Evolutionary conservation across 2,329 filamentous ascomycete species (phyloP).

Genomic region (Paraphoma chrysanthemicola): DNA sequence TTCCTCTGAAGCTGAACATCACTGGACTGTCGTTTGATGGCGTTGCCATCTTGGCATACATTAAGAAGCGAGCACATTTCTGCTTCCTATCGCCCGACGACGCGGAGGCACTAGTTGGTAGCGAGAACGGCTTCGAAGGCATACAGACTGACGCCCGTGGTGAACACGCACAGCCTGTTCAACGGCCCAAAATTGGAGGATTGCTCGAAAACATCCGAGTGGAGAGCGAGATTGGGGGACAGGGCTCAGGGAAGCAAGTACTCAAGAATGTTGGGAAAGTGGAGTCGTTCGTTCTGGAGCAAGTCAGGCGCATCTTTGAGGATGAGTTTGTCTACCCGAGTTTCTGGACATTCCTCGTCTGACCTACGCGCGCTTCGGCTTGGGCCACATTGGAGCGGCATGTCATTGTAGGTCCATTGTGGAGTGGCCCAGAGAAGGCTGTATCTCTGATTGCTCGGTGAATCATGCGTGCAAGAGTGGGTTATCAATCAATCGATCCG

Average conservation of each 20-base stretch:
- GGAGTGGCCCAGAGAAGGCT: background rate
- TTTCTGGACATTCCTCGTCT: conserved; percentile 97
- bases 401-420: background rate
- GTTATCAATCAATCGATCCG: background rate
- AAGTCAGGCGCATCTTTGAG: conserved; percentile 96
- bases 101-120: conserved; percentile 70
- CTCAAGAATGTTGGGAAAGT: conserved; percentile 99
- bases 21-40: conserved; percentile 95
- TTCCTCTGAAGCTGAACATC: conserved; percentile 92
- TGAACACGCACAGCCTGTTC: conserved; percentile 31
- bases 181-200: conserved; percentile 67
- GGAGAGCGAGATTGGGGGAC: conserved; percentile 95
- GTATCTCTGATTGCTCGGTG: background rate
- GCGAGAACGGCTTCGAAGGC: conserved; percentile 47
- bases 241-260: conserved; percentile 90
- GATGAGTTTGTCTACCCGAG: conserved; percentile 98
- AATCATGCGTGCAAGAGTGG: background rate
- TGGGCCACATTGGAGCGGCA: background rate
- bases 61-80: conserved; percentile 87
- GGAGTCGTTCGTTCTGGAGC: conserved; percentile 94
- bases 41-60: conserved; percentile 89
- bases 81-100: conserved; percentile 95
- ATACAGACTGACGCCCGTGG: conserved; percentile 31
- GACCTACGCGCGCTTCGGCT: conserved; percentile 14
- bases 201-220: conserved; percentile 92